Conservation (phyloP, 163 green algal species). For the Chlamydomonas reinhardtii region DNA sequence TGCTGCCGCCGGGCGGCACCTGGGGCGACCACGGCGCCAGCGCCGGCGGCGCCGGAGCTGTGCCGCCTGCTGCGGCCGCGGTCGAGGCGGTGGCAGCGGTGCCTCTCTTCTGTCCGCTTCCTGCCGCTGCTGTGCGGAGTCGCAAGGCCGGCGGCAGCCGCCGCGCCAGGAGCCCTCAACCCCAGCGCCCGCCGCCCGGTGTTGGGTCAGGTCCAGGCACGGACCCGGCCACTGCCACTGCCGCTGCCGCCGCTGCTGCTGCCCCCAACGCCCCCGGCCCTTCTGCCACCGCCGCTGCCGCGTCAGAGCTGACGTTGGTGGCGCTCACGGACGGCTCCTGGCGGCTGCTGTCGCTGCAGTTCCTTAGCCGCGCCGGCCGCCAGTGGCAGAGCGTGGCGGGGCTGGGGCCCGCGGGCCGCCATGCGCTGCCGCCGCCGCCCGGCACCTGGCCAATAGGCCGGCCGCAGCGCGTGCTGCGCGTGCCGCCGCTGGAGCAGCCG, state of each 20-base stretch:
- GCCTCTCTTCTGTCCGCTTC: not conserved
- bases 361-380: conserved; percentile 12
- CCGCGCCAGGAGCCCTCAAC: no score
- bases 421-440: not conserved
- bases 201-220: no score
- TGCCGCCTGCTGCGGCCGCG: not conserved
- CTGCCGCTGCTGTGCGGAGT: not conserved
- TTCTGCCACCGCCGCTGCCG: not conserved
- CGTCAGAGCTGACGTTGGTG: conserved; percentile 13
- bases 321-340: conserved; percentile 37
- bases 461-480: not conserved
- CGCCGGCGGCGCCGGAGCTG: not conserved
- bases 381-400: conserved; percentile 2
- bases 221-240: not conserved
- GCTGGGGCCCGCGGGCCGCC: not conserved
- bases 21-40: not conserved
- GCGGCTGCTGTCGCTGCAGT: conserved; percentile 19
- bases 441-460: conserved; percentile 1
- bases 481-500: not conserved
- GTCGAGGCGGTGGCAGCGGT: conserved; percentile 5
- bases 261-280: no score
- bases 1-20: conserved; percentile 12
- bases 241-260: not conserved
- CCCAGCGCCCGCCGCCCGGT: no score
- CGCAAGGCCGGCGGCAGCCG: no score